Percentiles rank a stretch among this genome's conserved stretches.
Evolutionary conservation across 257 asterid species (phyloP).

Genomic region (Perilla frutescens): DNA sequence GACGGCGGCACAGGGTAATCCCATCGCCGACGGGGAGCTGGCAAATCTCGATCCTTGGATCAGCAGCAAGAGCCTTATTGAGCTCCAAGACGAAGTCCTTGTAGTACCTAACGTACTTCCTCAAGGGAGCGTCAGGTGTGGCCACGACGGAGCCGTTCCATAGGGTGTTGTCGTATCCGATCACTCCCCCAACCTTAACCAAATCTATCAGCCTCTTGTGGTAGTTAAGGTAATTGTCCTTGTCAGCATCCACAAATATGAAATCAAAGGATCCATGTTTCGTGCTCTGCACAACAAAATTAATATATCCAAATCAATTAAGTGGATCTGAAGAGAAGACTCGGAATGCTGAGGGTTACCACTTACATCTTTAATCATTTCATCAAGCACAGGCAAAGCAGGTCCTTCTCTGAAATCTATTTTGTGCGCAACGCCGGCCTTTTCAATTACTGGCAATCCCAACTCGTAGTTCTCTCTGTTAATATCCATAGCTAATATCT

Average conservation of each 20-base stretch:
- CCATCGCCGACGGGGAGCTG: slow-evolving; percentile 95
- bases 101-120: slow-evolving; percentile 75
- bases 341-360: background rate
- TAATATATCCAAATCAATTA: too few relatives aligned
- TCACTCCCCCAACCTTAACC: slow-evolving; percentile 80
- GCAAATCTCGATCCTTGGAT: slow-evolving; percentile 85
- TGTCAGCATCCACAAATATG: slow-evolving; percentile 90
- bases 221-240: slow-evolving; percentile 80
- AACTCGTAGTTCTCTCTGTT: slow-evolving; percentile 74
- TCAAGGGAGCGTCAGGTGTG: slow-evolving; percentile 82
- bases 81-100: slow-evolving; percentile 83
- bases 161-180: slow-evolving; percentile 89
- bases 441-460: slow-evolving; percentile 74
- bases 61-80: slow-evolving; percentile 82
- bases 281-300: slow-evolving; percentile 16
- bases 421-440: slow-evolving; percentile 90
- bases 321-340: too few relatives aligned
- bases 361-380: slow-evolving; percentile 32
- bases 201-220: slow-evolving; percentile 78
- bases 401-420: slow-evolving; percentile 65
- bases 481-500: slow-evolving; percentile 94
- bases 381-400: slow-evolving; percentile 32
- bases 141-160: slow-evolving; percentile 93
- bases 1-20: slow-evolving; percentile 86
- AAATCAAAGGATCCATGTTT: slow-evolving; percentile 70